Percentiles rank a stretch among this genome's conserved stretches.
phyloP scores from a whole-genome alignment of 768 basidiomycete genomes.

The Hygrophorus russula region DNA sequence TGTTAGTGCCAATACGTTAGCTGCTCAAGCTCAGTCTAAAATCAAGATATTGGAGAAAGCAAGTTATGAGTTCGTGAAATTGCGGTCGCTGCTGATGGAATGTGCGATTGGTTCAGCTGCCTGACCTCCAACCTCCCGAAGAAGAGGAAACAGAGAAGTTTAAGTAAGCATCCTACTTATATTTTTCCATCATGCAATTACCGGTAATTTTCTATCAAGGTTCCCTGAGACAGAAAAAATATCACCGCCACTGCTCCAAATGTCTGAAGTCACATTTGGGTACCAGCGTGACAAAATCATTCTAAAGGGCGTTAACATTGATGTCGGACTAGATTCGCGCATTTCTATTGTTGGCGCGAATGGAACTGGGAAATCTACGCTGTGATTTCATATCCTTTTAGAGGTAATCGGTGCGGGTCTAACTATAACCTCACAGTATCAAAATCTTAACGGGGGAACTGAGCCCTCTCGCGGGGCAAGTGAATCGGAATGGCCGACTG shows the following conservation, averaged over 20 bases:
- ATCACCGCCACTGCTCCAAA: slow-evolving; percentile 88
- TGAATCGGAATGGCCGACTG: slow-evolving; percentile 84
- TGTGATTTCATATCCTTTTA: slow-evolving; percentile 34
- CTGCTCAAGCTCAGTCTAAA: slow-evolving; percentile 76
- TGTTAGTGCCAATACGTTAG: slow-evolving; percentile 23
- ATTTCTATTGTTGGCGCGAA: slow-evolving; percentile 94
- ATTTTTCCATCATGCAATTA: neutral
- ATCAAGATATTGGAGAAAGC: slow-evolving; percentile 74
- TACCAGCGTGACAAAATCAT: slow-evolving; percentile 71
- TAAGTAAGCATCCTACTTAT: slow-evolving; percentile 35
- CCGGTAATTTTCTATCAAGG: slow-evolving; percentile 23
- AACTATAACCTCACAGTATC: slow-evolving; percentile 41
- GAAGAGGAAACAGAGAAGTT: slow-evolving; percentile 89
- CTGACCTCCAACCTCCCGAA: slow-evolving; percentile 88
- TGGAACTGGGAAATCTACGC: slow-evolving; percentile 92
- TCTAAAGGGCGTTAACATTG: slow-evolving; percentile 73
- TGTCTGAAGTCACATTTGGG: slow-evolving; percentile 85
- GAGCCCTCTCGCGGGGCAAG: slow-evolving; percentile 62
- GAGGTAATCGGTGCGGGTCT: neutral
- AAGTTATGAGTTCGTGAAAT: neutral
- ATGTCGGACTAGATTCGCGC: slow-evolving; percentile 88
- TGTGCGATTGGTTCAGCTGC: slow-evolving; percentile 40
- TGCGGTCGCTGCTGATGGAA: neutral
- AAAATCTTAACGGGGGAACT: slow-evolving; percentile 86
- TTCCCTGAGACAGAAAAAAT: slow-evolving; percentile 97